Conservation (phyloP, 2,329 filamentous ascomycete species). For the Botrytis deweyae region DNA sequence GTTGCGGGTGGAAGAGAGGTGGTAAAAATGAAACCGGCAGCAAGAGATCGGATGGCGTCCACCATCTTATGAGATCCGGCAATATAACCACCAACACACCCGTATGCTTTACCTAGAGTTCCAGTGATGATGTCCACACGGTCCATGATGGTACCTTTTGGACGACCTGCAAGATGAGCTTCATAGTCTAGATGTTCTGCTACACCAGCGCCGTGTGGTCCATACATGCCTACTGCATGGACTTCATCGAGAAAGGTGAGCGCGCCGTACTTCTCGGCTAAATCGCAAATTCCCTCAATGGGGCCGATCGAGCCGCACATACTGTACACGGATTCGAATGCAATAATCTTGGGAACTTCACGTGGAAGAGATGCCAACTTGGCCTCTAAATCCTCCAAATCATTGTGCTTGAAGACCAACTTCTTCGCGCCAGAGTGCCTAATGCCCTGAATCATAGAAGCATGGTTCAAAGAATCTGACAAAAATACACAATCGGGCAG, state of each 20-base stretch:
- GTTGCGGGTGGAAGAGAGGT: constrained; percentile 93
- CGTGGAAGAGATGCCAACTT: constrained; percentile 87
- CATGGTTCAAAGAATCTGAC: constrained; percentile 97
- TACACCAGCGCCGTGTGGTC: constrained; percentile 90
- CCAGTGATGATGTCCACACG: constrained; percentile 97
- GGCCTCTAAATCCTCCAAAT: constrained; percentile 85
- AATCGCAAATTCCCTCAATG: constrained; percentile 91
- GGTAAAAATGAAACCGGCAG: constrained; percentile 98
- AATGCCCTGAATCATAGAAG: constrained; percentile 99
- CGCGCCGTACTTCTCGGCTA: constrained; percentile 96
- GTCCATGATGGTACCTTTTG: constrained; percentile 86
- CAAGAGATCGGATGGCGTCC: constrained; percentile 89
- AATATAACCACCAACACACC: constrained; percentile 96
- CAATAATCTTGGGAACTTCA: constrained; percentile 92
- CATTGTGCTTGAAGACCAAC: constrained; percentile 98
- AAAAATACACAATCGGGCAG: constrained; percentile 94
- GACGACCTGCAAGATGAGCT: constrained; percentile 71
- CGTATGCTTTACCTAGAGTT: constrained; percentile 95
- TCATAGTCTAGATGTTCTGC: constrained; percentile 97
- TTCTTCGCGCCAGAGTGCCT: constrained; percentile 96
- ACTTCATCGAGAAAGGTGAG: constrained; percentile 98
- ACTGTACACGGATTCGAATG: constrained; percentile 97
- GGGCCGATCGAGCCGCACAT: constrained; percentile 98
- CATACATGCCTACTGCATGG: constrained; percentile 98
- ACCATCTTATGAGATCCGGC: constrained; percentile 84